Base-by-base conservation (phyloP, 2,329 filamentous ascomycete genomes). In the Diaporthe sp. region DNA sequence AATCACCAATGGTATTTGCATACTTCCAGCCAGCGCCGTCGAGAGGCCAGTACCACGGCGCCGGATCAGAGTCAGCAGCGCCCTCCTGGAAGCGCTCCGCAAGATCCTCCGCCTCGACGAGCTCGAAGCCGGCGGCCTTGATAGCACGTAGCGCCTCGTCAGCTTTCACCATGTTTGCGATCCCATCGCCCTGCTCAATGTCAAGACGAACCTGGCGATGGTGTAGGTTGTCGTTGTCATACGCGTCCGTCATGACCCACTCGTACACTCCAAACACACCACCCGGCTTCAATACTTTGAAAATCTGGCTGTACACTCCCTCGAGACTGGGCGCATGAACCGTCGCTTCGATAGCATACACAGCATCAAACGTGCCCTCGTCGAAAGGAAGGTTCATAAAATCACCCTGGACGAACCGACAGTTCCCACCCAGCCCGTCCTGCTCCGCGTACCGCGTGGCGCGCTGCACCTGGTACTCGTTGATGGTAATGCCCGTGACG, bases 341-440 rank as follows among this genome's bases (percentile, higher is more conserved):
- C 22, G 93, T 95, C 8, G 93, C 93, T 83, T 95, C 93, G 79
- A 95, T 94, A 61, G 93, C 93, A 81, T 95, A 95, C 60, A 94
- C 92, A 58, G 92, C 92, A 78, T 95, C 93, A 82, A 95, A 95
- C 19, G 86, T 88, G 85, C 93, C 91, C 80, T 92, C 90, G 60
- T 91, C 89, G 84, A 95, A 95, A 28, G 88, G 89, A 90, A 95
- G 94, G 87, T 94, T 87, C 93, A 95, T 94, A 82, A 95, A 95
- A 80, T 95, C 93, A 52, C 92, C 93, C 86, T 95, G 94, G 76
- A 90, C 88, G 80, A 92, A 94, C 77, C 85, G 88, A 77, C 94
- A 84, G 84, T 93, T 91, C 79, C 93, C 82, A 4, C 88, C 85
- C 47, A 95, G 85, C 38, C 91, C 91, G 82, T 93, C 92, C 81